Evolutionary conservation across 768 basidiomycete genomes (phyloP), one percentile per base, ranked within the genome.

Genomic region (Leccinellum albellum): DNA sequence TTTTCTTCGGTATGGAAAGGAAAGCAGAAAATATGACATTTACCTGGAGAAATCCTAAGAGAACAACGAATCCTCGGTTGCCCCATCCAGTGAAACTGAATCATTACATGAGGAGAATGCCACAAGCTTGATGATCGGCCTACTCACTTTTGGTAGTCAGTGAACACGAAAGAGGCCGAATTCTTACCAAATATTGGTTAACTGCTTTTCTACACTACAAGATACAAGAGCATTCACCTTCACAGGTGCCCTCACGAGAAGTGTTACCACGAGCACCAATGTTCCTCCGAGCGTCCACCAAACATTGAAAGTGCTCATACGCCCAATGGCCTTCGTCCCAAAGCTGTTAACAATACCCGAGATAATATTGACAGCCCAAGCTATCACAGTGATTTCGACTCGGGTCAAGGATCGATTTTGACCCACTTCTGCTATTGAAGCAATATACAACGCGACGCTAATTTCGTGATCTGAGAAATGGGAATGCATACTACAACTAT

Each of bases 201-300:
- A 32, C 9, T 14, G 46, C 23, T 6, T 13, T 20, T 46, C 15
- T 12, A 4, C 23, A 31, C 2, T 21, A 47, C 20, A 28, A 42
- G 15, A 42, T 21, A 47, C 20, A 28, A 42, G 15, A 42, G 28
- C 9, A 44, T 62, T 50, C 51, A 81, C 82, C 74, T 79, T 82
- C 26, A 71, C 70, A 5, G 82, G 82, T 10, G 83, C 78, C 64
- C 82, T 83, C 12, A 81, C 81, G 5, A 84, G 72, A n/a, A 84
- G 68, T 1, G 82, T 77, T 51, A 82, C 77, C 9, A 82, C 80
- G n/a, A 84, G 73, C 29, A 82, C 79, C 20, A 83, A 66, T 0
- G 82, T 84, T 14, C 82, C 83, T 26, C 81, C 81, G 1, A 84
- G 70, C 13, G 82, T 85, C 83, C 82, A 84, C 82, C 82, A 84